phyloP scores from a whole-genome alignment of 208 protist genomes.

The Leishmania tropica region DNA sequence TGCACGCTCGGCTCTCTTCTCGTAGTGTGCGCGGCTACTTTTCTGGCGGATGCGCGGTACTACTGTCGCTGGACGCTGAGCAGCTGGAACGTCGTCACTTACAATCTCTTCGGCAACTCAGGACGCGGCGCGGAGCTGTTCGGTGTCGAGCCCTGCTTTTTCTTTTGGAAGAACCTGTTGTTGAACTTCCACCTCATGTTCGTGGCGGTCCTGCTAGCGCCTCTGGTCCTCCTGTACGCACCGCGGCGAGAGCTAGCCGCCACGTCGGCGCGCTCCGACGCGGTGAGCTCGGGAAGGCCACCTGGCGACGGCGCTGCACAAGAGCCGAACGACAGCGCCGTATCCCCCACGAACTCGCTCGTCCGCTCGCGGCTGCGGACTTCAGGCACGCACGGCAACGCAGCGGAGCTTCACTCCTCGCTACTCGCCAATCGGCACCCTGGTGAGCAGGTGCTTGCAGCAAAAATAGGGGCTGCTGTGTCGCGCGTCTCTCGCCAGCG shows the following conservation, averaged over 20 bases:
- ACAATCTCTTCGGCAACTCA: constrained; percentile 62
- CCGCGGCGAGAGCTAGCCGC: background rate
- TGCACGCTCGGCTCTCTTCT: constrained; percentile 31
- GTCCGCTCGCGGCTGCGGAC: background rate
- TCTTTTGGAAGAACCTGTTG: constrained; percentile 92
- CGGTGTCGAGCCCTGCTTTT: constrained; percentile 92
- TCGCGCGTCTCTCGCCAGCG: constrained; percentile 28
- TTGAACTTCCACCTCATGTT: constrained; percentile 96
- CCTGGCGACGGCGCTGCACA: background rate
- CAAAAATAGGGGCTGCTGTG: background rate
- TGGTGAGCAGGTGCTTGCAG: background rate
- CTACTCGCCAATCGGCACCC: background rate
- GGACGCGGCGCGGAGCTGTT: constrained; percentile 86
- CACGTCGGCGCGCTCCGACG: background rate
- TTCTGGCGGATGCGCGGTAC: constrained; percentile 48
- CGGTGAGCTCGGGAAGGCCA: background rate
- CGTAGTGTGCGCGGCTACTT: constrained; percentile 17
- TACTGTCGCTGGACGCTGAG: constrained; percentile 50
- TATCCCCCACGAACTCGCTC: background rate
- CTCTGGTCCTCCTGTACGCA: constrained; percentile 37
- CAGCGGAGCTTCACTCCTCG: constrained; percentile 6
- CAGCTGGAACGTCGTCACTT: constrained; percentile 67
- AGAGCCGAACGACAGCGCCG: background rate
- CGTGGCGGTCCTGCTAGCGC: constrained; percentile 51
- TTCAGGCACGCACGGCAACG: background rate